phyloP scores from a whole-genome alignment of 345 rosid species.

The Eucalyptus curtisii region DNA sequence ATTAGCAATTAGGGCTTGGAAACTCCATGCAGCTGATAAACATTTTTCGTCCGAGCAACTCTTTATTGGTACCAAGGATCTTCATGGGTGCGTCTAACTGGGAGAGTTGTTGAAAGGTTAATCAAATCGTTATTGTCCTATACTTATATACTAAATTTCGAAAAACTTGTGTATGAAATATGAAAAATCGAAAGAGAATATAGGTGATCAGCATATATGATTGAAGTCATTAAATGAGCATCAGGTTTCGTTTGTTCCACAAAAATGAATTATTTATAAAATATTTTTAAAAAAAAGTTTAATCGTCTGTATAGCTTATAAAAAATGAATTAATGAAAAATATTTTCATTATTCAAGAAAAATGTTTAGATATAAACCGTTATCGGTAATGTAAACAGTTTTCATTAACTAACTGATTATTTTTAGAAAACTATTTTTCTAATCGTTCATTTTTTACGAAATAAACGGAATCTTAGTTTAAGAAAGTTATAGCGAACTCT shows the following conservation, averaged over 20 bases:
- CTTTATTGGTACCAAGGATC: background rate
- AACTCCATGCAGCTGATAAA: background rate
- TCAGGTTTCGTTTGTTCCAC: accelerated
- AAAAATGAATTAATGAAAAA: background rate
- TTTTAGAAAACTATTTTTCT: too few species aligned
- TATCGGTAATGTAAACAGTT: too few species aligned
- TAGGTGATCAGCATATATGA: background rate
- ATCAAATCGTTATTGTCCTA: background rate
- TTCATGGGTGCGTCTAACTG: background rate
- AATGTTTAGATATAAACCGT: too few species aligned
- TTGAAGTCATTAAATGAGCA: background rate
- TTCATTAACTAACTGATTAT: too few species aligned
- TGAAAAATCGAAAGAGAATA: background rate
- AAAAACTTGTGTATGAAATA: background rate
- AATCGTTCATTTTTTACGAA: too few species aligned
- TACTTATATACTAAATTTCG: background rate
- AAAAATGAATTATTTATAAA: background rate
- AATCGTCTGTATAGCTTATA: too few species aligned
- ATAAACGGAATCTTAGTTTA: background rate
- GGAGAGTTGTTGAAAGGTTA: background rate
- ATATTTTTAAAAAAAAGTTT: too few species aligned
- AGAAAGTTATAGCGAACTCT: background rate
- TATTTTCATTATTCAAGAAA: too few species aligned
- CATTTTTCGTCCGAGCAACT: background rate
- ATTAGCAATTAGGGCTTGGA: background rate